Base-by-base conservation (phyloP, 2,329 filamentous ascomycete genomes). In the Verticillium zaregamsianum region DNA sequence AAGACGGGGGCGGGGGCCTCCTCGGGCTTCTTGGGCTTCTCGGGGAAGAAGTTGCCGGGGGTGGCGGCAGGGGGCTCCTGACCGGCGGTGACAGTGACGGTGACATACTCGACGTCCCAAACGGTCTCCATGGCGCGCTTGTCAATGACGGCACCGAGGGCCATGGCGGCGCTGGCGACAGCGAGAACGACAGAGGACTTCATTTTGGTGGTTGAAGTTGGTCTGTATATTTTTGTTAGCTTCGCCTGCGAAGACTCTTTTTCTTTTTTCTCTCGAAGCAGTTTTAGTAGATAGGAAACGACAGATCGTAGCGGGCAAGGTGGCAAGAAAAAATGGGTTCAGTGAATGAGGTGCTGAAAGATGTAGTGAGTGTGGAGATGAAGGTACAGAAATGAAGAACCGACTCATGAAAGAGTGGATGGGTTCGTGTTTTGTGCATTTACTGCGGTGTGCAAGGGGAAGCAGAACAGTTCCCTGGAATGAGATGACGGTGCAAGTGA, bases 161-260 rank as follows among this genome's bases (percentile, higher is more conserved):
- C 80, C 71, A 83, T 65, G 59, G 80, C 65, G 68, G 81, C 79
- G 69, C 79, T 74, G 65, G 79, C 74, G 67, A 76, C 73, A 66
- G 74, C 72, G 66, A 85, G 71, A 66, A 79, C 72, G 61, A 79
- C 63, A 57, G 81, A 80, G 56, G 77, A 73, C 77, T 82, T 84
- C 82, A 85, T 85, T 65, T 72, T 81, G 73, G 28, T 32, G 49
- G 39, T 17, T 58, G 35, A 28, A 15, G 40, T 39, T 59, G 58
- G 15, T 33, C 45, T 59, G 28, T 55, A 58, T 28, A 45, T 15
- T 32, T 28, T 62, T 57, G 35, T 66, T 60, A 66, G 63, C 60
- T 62, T 66, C 61, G 62, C 64, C 62, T 12, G 62, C 62, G 63
- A 65, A 65, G 63, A 14, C 55, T 56, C 6, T 15, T 56, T n/a